phyloP scores from a whole-genome alignment of 805 yeast genomes.

The Ogataea corticis region DNA sequence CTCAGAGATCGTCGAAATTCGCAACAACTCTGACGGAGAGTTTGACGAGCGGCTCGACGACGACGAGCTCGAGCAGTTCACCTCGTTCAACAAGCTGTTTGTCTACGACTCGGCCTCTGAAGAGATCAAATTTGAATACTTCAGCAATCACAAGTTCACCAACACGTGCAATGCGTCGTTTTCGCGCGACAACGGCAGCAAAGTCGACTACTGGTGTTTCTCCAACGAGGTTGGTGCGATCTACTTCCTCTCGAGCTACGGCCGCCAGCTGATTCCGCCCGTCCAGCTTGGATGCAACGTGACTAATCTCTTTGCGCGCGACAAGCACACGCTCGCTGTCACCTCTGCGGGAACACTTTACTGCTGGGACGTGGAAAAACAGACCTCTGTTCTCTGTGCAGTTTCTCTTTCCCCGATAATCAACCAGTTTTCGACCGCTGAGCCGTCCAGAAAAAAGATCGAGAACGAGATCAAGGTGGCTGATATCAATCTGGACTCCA shows the following conservation, averaged over 20 bases:
- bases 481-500: constrained; percentile 26
- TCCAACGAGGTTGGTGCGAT: constrained; percentile 62
- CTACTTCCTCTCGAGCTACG: constrained; percentile 45
- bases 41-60: constrained; percentile 17
- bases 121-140: constrained; percentile 42
- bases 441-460: constrained; percentile 22
- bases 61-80: constrained; percentile 37
- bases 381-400: constrained; percentile 38
- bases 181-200: constrained; percentile 40
- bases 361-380: constrained; percentile 46
- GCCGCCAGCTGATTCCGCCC: constrained; percentile 46
- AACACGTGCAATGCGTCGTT: constrained; percentile 33
- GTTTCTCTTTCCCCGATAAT: constrained; percentile 56
- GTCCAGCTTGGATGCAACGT: constrained; percentile 54
- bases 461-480: constrained; percentile 25
- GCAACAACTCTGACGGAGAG: constrained; percentile 37
- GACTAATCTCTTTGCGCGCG: constrained; percentile 37
- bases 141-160: constrained; percentile 41
- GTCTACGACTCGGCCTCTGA: constrained; percentile 20
- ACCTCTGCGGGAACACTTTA: constrained; percentile 53
- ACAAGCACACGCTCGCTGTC: constrained; percentile 41
- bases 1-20: constrained; percentile 17
- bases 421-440: constrained; percentile 36
- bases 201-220: constrained; percentile 54
- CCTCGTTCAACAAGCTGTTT: constrained; percentile 32